Evolutionary conservation across 2,329 filamentous ascomycete species (phyloP), one percentile per base, ranked within the genome.

Genomic region (Fusarium sp.): DNA sequence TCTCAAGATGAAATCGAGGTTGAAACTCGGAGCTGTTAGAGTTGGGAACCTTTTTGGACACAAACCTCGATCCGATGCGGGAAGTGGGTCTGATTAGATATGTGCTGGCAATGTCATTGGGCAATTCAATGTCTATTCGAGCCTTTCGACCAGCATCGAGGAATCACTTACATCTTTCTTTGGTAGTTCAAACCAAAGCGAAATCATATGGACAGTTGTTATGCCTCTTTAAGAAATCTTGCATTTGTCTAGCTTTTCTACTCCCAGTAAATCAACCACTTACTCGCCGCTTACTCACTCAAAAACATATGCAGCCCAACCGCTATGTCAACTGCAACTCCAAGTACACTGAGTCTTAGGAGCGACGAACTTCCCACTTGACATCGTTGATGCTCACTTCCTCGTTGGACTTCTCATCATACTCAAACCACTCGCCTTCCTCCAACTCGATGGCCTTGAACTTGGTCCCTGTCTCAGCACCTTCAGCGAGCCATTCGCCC

Each of bases 361-460:
- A 87, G 68, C 93, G 85, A 67, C 87, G 86, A 69, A 99, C 91
- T 69, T 94, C 90, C 93, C 94, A 99, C 64, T 88, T 92, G 55
- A 97, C 79, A 28, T 96, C 92, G 77, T 93, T 95, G 77, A 97
- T 94, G 78, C 92, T 96, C 45, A 97, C 94, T 78, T 98, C 94
- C 48, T 97, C 93, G 1, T 90, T 86, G 1, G 92, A 86, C 83
- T 98, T 97, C 80, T 98, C 94, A 71, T 98, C 94, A 74, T 98
- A 99, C 73, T 98, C 95, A 78, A 91, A 99, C 96, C 96, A 99
- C 73, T 99, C 96, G 24, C 92, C 95, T 26, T 99, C 96, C 0
- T 83, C 83, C 55, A 99, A 80, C 70, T 98, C 94, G 53, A 98
- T 91, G 7, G 81, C 88, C 0, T 88, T 84, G 75, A 99, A 99